phyloP scores from a whole-genome alignment of 2,329 filamentous ascomycete genomes.

The Beauveria medogensis region DNA sequence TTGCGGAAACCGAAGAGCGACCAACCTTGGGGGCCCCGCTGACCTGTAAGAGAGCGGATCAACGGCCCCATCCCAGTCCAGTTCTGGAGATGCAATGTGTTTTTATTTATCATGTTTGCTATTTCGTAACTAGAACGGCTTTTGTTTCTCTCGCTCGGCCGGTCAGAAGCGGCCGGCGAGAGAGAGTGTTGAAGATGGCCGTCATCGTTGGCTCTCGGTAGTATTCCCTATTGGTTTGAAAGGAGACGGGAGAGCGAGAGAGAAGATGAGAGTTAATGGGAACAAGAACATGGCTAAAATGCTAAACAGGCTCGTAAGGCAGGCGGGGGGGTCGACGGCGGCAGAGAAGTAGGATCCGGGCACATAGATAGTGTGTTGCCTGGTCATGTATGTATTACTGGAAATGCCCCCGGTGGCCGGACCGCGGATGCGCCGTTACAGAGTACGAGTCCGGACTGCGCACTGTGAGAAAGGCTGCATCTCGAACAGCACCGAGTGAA shows the following conservation, averaged over 20 bases:
- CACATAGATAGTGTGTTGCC: background rate
- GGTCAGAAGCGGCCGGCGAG: background rate
- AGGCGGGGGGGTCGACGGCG: background rate
- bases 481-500: too few species aligned
- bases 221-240: too few species aligned
- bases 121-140: background rate
- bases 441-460: background rate
- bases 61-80: background rate
- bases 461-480: background rate
- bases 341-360: background rate
- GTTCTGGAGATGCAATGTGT: background rate
- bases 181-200: background rate
- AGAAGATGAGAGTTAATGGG: background rate
- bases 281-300: background rate
- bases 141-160: background rate
- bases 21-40: background rate
- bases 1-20: background rate
- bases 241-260: too few species aligned
- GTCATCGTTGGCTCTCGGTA: background rate
- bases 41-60: slow-evolving; percentile 9
- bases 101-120: background rate
- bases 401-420: slow-evolving; percentile 7
- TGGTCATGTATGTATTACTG: background rate
- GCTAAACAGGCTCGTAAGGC: background rate
- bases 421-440: background rate